Evolutionary conservation across 495 filamentous ascomycete genomes (phyloP), one percentile per base, ranked within the genome.

Genomic region (Penicillium macrosclerotiorum): DNA sequence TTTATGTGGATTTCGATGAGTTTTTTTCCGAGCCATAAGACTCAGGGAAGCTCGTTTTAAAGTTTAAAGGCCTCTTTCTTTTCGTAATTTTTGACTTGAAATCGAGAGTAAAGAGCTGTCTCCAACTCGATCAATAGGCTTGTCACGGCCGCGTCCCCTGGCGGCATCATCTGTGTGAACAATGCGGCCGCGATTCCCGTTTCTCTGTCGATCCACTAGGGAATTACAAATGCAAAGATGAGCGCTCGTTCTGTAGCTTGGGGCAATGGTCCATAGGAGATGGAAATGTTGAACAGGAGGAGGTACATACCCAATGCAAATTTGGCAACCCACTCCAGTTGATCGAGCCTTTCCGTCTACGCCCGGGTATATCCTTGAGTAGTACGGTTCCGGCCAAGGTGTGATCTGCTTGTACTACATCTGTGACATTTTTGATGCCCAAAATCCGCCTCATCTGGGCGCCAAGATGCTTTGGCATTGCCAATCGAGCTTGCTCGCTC

Each of bases 251-350:
- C 3, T 20, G n/a, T n/a, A n/a, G n/a, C n/a, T n/a, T n/a, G n/a
- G 1, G 7, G 17, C 17, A 37, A n/a, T 12, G 8, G 8, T 7
- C 7, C 31, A 12, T n/a, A n/a, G n/a, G n/a, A n/a, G n/a, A n/a
- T n/a, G n/a, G n/a, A n/a, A n/a, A n/a, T n/a, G n/a, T n/a, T n/a
- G n/a, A n/a, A n/a, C n/a, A n/a, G n/a, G 30, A 27, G 0, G 7
- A 22, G 17, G 11, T 16, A 39, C 57, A 20, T 27, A 62, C 55
- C 59, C 55, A 62, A 24, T 51, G 50, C 13, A 51, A 24, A 49
- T 62, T 62, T 29, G 55, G 48, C 49, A 62, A 37, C 6, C 60
- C 60, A 35, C 50, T 52, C 60, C 60, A 63, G 17, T 43, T 54
- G 17, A 55, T 32, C 16, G 37, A 58, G 2, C 51, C 52, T 8